Evolutionary conservation across 139 green algal genomes (phyloP).

Genomic region (Haematococcus sp.): DNA sequence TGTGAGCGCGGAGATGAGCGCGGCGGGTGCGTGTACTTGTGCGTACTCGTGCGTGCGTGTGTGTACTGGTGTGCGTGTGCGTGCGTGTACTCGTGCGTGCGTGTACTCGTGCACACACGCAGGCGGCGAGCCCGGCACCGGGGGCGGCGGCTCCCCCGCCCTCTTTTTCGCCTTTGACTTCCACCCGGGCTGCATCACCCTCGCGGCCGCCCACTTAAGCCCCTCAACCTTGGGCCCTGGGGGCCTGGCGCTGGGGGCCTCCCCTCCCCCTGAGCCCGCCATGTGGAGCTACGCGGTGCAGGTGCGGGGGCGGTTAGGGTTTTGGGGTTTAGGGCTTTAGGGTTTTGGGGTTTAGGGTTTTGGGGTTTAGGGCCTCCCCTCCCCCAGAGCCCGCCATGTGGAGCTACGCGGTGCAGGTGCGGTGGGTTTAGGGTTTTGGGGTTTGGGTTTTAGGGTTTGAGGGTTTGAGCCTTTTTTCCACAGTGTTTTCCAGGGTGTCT

Average conservation of each 20-base stretch:
- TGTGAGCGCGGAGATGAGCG: slow-evolving; percentile 57
- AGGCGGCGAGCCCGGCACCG: background rate
- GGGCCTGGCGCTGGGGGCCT: slow-evolving; percentile 18
- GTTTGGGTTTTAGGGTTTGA: no score
- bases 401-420: slow-evolving; percentile 62
- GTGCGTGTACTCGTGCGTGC: slow-evolving; percentile 22
- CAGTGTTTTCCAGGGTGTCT: no score
- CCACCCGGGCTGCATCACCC: slow-evolving; percentile 55
- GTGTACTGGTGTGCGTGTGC: slow-evolving; percentile 51
- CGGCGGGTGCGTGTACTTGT: slow-evolving; percentile 37
- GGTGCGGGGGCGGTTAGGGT: no score
- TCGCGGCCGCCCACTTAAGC: slow-evolving; percentile 38
- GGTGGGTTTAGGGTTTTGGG: no score
- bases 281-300: slow-evolving; percentile 81
- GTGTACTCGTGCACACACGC: no score
- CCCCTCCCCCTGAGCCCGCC: slow-evolving; percentile 64
- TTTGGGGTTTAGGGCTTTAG: no score
- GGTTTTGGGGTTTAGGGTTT: background rate
- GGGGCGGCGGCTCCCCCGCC: background rate
- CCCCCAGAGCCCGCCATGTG: slow-evolving; percentile 79
- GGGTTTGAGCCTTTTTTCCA: no score
- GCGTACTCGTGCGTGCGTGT: slow-evolving; percentile 15
- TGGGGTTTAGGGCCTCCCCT: slow-evolving; percentile 28
- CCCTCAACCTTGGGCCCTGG: slow-evolving; percentile 16
- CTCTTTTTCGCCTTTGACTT: slow-evolving; percentile 68